Base-by-base conservation (phyloP, 345 rosid genomes). In the Camelina laxa region DNA sequence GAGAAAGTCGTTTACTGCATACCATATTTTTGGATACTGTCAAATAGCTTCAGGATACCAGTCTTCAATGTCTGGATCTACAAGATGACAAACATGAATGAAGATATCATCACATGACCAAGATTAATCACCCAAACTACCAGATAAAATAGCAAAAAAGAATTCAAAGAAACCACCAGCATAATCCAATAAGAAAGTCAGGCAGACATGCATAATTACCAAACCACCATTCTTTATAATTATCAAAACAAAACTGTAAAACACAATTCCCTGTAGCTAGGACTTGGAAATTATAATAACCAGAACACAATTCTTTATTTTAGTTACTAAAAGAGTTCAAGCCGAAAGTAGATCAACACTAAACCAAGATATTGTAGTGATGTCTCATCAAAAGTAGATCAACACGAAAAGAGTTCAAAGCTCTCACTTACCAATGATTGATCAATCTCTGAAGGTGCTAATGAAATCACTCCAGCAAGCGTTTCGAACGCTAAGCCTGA, bases 401-500 rank as follows among this genome's bases (percentile, higher is more conserved):
- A 62, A 17, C 39, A 51, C 68, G 39, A 49, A 67, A 17, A 31
- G 55, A 45, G 14, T 55, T n/a, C 36, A 69, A 76, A 69, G 22
- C 24, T 57, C 58, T 72, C 69, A 70, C 74, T 78, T 87, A 96
- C 99, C 96, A 89, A 69, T 35, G 96, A 91, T 53, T 81, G 91
- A 79, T 86, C 88, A 53, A 91, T 80, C 80, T 85, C 96, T 22
- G 90, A 82, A 74, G 97, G 81, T 56, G 98, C 86, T 80, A 96
- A 76, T 36, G 89, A 86, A 77, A 96, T 79, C 67, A 88, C 87
- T 60, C 95, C 95, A 73, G 98, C 92, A 76, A 96, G 92, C 3
- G 97, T 75, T 81, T 96, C 92, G 47, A 89, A 90, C 9, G 97
- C 99, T 79, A 92, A 60, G 74, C 98, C 99, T 92, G 89, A 48